phyloP scores from a whole-genome alignment of 495 filamentous ascomycete species.

The Ascobolus immersus region DNA sequence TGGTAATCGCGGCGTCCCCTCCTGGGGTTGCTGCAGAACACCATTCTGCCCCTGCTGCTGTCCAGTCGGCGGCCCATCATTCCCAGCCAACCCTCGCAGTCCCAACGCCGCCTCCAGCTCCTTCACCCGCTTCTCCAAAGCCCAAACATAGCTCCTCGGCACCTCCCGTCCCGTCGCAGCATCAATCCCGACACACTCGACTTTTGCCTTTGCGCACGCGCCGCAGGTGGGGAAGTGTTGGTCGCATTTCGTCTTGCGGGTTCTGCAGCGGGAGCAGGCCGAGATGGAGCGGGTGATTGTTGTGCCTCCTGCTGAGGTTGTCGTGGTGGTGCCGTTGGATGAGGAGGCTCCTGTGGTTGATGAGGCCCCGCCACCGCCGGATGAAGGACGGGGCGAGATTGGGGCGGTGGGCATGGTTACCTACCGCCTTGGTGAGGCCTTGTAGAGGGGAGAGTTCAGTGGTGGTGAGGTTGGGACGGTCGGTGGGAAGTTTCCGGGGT shows the following conservation, averaged over 20 bases:
- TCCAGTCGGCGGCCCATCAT: too few relatives aligned
- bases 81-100: slow-evolving; percentile 2
- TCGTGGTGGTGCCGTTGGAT: slow-evolving; percentile 5
- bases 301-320: slow-evolving; percentile 8
- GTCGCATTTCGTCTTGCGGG: slow-evolving; percentile 30
- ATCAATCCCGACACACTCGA: slow-evolving; percentile 21
- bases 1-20: not conserved
- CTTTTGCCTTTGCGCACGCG: slow-evolving; percentile 25
- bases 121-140: slow-evolving; percentile 26
- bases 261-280: slow-evolving; percentile 29
- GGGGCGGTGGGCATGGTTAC: too few relatives aligned
- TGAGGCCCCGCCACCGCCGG: too few relatives aligned
- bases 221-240: slow-evolving; percentile 29
- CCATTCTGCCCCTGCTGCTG: slow-evolving; percentile 1
- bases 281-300: slow-evolving; percentile 14
- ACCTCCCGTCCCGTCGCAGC: slow-evolving; percentile 14
- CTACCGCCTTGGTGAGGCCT: too few relatives aligned
- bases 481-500: too few relatives aligned
- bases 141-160: slow-evolving; percentile 22
- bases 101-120: slow-evolving; percentile 20
- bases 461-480: too few relatives aligned
- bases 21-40: too few relatives aligned
- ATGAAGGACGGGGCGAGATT: too few relatives aligned
- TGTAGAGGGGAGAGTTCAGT: too few relatives aligned
- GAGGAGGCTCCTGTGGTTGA: too few relatives aligned